These are phyloP conservation scores for Blastobotrys ciferrii DNA, from an alignment of 1,139 yeast species.

Conservation along the genomic window DNA sequence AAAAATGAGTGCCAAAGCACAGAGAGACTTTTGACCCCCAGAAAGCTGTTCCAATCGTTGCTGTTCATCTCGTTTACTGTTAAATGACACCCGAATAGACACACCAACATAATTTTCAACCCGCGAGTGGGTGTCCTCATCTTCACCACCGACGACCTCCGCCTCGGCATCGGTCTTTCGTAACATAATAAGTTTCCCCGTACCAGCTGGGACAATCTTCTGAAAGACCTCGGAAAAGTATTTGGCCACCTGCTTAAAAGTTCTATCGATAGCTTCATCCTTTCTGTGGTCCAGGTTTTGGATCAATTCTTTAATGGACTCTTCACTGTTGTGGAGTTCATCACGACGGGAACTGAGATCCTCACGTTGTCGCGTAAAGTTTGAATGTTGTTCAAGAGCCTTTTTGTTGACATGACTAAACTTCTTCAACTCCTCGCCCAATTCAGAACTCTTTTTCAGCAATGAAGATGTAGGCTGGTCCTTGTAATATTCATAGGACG, in stretches of 20 bases:
- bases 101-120: constrained; percentile 74
- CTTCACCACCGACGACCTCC: constrained; percentile 5
- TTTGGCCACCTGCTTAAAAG: constrained; percentile 73
- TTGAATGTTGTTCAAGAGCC: constrained; percentile 81
- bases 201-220: constrained; percentile 78
- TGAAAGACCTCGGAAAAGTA: constrained; percentile 75
- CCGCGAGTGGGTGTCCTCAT: constrained; percentile 2
- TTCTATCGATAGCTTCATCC: constrained; percentile 74
- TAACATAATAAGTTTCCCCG: constrained; percentile 71
- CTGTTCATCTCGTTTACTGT: constrained; percentile 82
- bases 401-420: constrained; percentile 83
- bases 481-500: constrained; percentile 6
- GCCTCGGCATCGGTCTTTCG: constrained; percentile 35
- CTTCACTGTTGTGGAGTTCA: constrained; percentile 69
- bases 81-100: constrained; percentile 85
- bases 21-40: constrained; percentile 94
- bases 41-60: constrained; percentile 87
- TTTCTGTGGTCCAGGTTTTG: constrained; percentile 73
- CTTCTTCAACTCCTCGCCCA: constrained; percentile 57
- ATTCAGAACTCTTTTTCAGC: constrained; percentile 52
- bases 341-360: constrained; percentile 51
- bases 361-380: constrained; percentile 71
- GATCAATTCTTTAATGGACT: constrained; percentile 71
- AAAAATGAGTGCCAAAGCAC: constrained; percentile 88
- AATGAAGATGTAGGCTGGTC: constrained; percentile 3